Evolutionary conservation across 2,329 filamentous ascomycete species (phyloP).

Genomic region (Curvularia sp.): DNA sequence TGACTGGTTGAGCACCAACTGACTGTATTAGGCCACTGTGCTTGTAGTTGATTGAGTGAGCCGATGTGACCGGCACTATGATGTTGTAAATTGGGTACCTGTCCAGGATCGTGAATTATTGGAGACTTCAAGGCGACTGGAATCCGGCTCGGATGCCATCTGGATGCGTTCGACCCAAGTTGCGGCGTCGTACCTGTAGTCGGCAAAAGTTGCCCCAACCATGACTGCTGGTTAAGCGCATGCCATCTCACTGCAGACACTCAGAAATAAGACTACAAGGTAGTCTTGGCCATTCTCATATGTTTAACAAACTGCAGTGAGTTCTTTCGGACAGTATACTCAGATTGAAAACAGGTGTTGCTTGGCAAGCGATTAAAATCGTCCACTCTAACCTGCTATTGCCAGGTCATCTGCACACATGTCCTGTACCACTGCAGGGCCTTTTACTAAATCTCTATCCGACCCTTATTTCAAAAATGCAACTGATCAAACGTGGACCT

Average conservation of each 20-base stretch:
- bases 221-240: neutral
- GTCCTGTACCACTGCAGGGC: neutral
- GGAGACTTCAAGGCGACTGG: neutral
- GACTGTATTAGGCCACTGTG: neutral
- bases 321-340: neutral
- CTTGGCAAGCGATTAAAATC: neutral
- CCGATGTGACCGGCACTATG: slow-evolving; percentile 3
- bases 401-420: neutral
- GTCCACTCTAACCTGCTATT: neutral
- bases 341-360: neutral
- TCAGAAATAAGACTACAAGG: neutral
- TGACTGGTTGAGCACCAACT: slow-evolving; percentile 1
- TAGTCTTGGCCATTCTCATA: neutral
- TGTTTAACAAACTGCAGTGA: neutral
- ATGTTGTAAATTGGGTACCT: neutral
- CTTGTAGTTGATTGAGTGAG: neutral
- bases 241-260: neutral
- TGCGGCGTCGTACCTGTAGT: neutral
- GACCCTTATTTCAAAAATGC: neutral
- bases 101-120: neutral
- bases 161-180: neutral
- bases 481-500: neutral
- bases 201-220: slow-evolving; percentile 3
- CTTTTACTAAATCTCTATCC: neutral
- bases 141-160: neutral